Evolutionary conservation across 2,329 filamentous ascomycete species (phyloP), one percentile per base, ranked within the genome.

Genomic region (Mycogone perniciosa): DNA sequence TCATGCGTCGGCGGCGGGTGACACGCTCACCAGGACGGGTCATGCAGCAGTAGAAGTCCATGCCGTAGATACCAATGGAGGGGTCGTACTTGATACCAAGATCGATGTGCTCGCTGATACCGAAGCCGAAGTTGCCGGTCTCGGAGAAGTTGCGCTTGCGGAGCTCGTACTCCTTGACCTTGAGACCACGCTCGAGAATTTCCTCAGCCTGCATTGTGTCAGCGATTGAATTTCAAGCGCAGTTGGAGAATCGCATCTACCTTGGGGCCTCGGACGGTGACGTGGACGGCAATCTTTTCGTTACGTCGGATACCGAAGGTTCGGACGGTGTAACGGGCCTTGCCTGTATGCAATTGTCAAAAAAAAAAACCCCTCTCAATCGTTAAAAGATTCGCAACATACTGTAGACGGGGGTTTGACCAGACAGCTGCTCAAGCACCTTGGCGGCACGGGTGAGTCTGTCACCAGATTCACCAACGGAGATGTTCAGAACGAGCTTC

Each of bases 11-110:
- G 71, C 93, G 90, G 81, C 90, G 92, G 74, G 89, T 87, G 72
- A 99, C 89, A 74, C 93, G 91, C 84, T 96, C 91, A 80, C 93
- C 93, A 68, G 92, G 93, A 70, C 93, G 91, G 81, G 90, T 96
- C 93, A 99, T 99, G 89, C 92, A 97, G 88, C 86, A 91, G 88
- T 96, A 99, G 81, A 99, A 99, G 81, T 99, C 93, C 93, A 99
- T 99, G 75, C 93, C 91, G 83, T 96, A 96, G 76, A 96, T 96
- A 85, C 91, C 91, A 67, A 96, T 96, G 60, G 83, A 87, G 61
- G 91, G 91, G 80, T 96, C 91, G 82, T 96, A 96, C 86, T 99
- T 99, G 89, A 99, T 99, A 71, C 93, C 93, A 69, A 99, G 84
- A 84, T 99, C 93, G 78, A 99, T 99, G 88, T 99, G 93, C 82